Evolutionary conservation across 371 early-diverging fungal species (phyloP).

Genomic region (Catenaria anguillulae): DNA sequence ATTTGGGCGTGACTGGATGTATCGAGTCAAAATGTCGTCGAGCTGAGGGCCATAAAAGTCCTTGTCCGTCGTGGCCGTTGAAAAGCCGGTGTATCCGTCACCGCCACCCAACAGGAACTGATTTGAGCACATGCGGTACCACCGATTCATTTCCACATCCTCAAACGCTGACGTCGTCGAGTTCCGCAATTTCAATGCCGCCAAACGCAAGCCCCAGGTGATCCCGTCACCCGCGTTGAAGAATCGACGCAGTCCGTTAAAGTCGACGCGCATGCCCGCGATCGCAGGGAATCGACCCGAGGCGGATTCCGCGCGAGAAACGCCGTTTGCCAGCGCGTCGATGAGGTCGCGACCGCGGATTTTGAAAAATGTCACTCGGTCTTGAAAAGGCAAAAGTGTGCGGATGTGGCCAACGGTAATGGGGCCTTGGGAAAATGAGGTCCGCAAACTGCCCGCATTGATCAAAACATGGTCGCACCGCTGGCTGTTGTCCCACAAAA

Average conservation of each 20-base stretch:
- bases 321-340: conserved; percentile 40
- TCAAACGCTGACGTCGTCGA: not conserved
- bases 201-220: not conserved
- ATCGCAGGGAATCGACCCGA: conserved; percentile 49
- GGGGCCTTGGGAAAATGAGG: not conserved
- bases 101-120: not conserved
- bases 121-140: not conserved
- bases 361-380: not conserved
- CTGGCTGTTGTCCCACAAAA: not conserved
- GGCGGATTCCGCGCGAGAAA: conserved; percentile 42
- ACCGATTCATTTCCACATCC: not conserved
- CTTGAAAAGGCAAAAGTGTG: not conserved
- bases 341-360: conserved; percentile 36
- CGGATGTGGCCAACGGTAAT: not conserved
- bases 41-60: too few relatives aligned
- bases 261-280: conserved; percentile 36
- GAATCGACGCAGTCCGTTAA: conserved; percentile 20
- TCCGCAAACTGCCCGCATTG: not conserved
- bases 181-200: not conserved
- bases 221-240: not conserved
- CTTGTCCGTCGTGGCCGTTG: too few relatives aligned
- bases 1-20: too few relatives aligned
- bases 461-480: not conserved
- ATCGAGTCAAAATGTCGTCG: too few relatives aligned
- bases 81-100: too few relatives aligned